Percentiles rank a stretch among this genome's conserved stretches.
Conservation (phyloP, 352 stramenopile species). For the Blastocystis sp. region DNA sequence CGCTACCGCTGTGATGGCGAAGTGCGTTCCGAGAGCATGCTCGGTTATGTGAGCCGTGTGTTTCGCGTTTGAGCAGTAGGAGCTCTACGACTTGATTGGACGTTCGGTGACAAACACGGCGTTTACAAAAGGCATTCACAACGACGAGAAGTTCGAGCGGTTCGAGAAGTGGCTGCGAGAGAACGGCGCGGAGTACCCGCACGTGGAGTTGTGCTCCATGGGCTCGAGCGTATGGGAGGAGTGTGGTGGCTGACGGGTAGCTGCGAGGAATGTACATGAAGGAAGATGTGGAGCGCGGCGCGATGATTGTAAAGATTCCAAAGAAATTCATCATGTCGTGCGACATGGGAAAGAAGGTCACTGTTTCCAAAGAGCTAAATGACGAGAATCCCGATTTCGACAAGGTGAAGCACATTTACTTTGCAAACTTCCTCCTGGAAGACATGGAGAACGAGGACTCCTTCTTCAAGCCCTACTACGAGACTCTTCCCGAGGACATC, state of each 20-base stretch:
- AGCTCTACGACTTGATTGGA: slow-evolving; percentile 9
- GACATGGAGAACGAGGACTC: slow-evolving; percentile 65
- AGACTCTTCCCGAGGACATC: slow-evolving; percentile 47
- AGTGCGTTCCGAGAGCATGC: background rate
- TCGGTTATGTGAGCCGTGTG: background rate
- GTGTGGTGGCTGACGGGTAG: background rate
- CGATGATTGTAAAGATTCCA: slow-evolving; percentile 28
- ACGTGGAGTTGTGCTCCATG: slow-evolving; percentile 51
- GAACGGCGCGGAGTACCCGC: slow-evolving; percentile 24
- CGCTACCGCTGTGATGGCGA: background rate
- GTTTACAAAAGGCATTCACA: slow-evolving; percentile 31
- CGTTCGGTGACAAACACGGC: slow-evolving; percentile 7
- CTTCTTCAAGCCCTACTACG: slow-evolving; percentile 58
- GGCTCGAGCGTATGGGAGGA: background rate
- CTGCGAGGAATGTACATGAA: slow-evolving; percentile 48
- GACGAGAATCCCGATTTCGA: slow-evolving; percentile 23
- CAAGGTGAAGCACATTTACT: slow-evolving; percentile 26
- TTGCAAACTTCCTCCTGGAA: slow-evolving; percentile 55
- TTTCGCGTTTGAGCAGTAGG: background rate
- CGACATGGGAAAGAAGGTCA: slow-evolving; percentile 40
- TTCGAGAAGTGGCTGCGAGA: slow-evolving; percentile 37
- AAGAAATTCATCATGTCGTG: slow-evolving; percentile 51
- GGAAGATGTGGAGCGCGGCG: background rate
- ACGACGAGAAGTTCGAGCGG: slow-evolving; percentile 25
- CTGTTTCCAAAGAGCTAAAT: background rate